Evolutionary conservation across 2,329 filamentous ascomycete genomes (phyloP), one percentile per base, ranked within the genome.

Genomic region (Xylaria sp.): DNA sequence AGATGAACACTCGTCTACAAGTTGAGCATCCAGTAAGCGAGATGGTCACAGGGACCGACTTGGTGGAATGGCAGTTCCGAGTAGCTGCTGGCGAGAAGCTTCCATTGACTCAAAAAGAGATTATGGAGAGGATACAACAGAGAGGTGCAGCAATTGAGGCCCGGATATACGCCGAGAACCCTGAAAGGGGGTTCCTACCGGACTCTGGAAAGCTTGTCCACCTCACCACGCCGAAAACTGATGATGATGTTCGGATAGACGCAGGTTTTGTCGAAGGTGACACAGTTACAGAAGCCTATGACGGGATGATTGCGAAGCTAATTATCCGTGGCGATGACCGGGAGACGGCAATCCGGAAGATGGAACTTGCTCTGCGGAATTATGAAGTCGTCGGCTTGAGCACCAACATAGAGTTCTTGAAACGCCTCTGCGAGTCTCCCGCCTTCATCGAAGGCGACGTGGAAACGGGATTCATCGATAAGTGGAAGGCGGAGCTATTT

Each of bases 221-320:
- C 77, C 87, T 98, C 11, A 86, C 88, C 38, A 94, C 92, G 1
- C 94, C 95, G 0, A 78, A 82, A 55, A 82, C 86, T 5, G 86
- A 88, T 42, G 85, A 90, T 0, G 91, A 94, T 69, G 87, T 98
- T 36, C 90, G 96, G 45, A 94, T 99, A 71, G 96, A 99, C 75
- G 94, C 94, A 51, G 96, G 96, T 1, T 98, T 98, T 77, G 88
- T 94, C 31, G 86, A 94, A 72, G 96, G 96, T 29, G 95, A 97
- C 77, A 93, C 93, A 69, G 92, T 99, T 2, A 96, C 94, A 0
- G 93, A 95, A 65, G 92, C 96, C 61, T 99, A 99, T 79, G 96
- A 99, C 73, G 96, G 96, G 31, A 99, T 99, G 96, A 97, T 99
- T 72, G 93, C 96, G 50, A 99, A 99, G 81, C 87, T 99, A 59